phyloP scores from a whole-genome alignment of 352 stramenopile species.

The Globisporangium cederbergense region DNA sequence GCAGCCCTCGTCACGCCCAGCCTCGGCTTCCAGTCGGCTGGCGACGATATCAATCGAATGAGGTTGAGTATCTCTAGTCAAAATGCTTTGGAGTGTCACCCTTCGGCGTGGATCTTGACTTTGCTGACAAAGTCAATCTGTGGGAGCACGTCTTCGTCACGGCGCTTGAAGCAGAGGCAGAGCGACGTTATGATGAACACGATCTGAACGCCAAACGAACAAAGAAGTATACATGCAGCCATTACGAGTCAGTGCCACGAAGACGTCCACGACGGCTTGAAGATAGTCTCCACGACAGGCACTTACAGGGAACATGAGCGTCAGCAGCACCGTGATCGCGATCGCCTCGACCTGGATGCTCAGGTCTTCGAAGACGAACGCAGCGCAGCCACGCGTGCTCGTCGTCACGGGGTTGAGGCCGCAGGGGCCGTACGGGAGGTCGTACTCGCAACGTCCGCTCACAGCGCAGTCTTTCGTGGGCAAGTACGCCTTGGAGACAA shows the following conservation, averaged over 20 bases:
- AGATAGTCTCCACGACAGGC: no score
- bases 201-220: conserved; percentile 24
- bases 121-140: conserved; percentile 51
- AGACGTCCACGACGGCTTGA: no score
- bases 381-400: conserved; percentile 47
- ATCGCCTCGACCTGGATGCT: conserved; percentile 47
- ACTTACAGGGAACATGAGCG: conserved; percentile 46
- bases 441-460: conserved; percentile 46
- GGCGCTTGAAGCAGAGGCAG: conserved; percentile 69
- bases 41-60: background rate
- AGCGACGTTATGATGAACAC: conserved; percentile 43
- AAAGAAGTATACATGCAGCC: background rate
- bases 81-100: conserved; percentile 11
- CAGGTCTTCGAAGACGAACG: conserved; percentile 39
- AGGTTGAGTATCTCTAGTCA: background rate
- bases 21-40: background rate
- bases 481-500: conserved; percentile 28
- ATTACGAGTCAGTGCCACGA: background rate
- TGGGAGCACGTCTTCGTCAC: conserved; percentile 68
- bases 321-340: conserved; percentile 26
- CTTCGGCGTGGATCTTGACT: conserved; percentile 39
- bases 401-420: conserved; percentile 50
- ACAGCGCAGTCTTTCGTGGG: conserved; percentile 44
- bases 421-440: conserved; percentile 58
- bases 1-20: background rate